Evolutionary conservation across 75 land plant species (phyloP), one percentile per base, ranked within the genome.

Genomic region (Sequoiadendron giganteum): DNA sequence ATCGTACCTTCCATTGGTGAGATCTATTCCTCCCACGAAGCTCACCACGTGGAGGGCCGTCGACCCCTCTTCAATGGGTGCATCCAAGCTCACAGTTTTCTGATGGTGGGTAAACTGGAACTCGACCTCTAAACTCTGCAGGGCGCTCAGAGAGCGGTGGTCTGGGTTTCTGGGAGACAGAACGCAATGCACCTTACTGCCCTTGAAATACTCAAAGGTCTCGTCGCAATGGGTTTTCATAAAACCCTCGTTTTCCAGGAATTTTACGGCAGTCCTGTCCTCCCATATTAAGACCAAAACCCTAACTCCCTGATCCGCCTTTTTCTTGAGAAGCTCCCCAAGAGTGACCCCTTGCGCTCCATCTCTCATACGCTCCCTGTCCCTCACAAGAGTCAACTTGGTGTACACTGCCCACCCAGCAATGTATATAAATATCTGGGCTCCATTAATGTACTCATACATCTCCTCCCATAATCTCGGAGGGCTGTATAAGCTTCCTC

Each of bases 201-300:
- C 88, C 68, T 85, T 86, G 90, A 96, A 96, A 88, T 90, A 95
- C 3, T 58, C 88, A 7, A 86, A 79, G 0, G 96, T 90, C 43
- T 93, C 96, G 84, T 92, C 93, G 84, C 95, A 95, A 83, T 92
- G 93, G 2, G 97, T 96, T 30, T 87, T 87, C 96, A 95, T 95
- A 9, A 96, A 58, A 3, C 97, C 96, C 13, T 86, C 80, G 82
- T 93, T 93, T 86, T 88, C 88, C 39, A 93, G 91, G 36, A 93
- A 1, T 6, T 90, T 88, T 5, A 95, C 54, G 14, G 96, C 95
- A 16, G 97, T 96, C 73, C 92, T 93, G 85, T 96, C 97, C 49
- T 95, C 91, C 95, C 96, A 97, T 13, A 97, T 86, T 87, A 96
- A 79, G n/a, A 96, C 43, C 85, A 95, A 80, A 42, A 97, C 99